phyloP scores from a whole-genome alignment of 345 rosid genomes.

The Lepidium africanum region DNA sequence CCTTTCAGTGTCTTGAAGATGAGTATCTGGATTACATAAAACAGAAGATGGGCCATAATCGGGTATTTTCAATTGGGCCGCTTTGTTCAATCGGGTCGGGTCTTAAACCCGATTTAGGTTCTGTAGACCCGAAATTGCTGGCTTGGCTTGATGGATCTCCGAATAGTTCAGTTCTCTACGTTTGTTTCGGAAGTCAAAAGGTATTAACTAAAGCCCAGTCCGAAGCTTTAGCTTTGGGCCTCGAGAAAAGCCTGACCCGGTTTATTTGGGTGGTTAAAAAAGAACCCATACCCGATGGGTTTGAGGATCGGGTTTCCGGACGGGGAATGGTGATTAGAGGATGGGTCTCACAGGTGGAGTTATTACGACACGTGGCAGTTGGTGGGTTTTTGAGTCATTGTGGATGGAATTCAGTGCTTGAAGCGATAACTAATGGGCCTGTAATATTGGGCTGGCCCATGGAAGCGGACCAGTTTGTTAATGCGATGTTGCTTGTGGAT shows the following conservation, averaged over 20 bases:
- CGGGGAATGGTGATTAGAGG: slow-evolving; percentile 35
- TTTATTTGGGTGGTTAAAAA: slow-evolving; percentile 61
- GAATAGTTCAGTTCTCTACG: slow-evolving; percentile 45
- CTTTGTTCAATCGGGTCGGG: slow-evolving; percentile 34
- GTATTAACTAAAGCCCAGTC: slow-evolving; percentile 33
- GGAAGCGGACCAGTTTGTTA: slow-evolving; percentile 63
- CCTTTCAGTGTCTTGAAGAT: slow-evolving; percentile 35
- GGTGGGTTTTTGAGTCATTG: slow-evolving; percentile 65
- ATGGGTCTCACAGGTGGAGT: slow-evolving; percentile 51
- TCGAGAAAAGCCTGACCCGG: slow-evolving; percentile 44
- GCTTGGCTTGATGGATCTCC: slow-evolving; percentile 49
- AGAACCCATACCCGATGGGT: slow-evolving; percentile 40
- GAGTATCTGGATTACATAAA: slow-evolving; percentile 32
- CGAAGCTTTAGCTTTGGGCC: slow-evolving; percentile 40
- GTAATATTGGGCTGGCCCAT: slow-evolving; percentile 59
- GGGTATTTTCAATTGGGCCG: slow-evolving; percentile 53
- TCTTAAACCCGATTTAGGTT: not conserved
- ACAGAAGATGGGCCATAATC: slow-evolving; percentile 30
- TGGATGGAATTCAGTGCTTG: slow-evolving; percentile 76
- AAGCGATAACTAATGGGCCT: slow-evolving; percentile 46
- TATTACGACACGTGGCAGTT: slow-evolving; percentile 47
- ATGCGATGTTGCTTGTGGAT: slow-evolving; percentile 43
- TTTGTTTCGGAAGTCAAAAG: slow-evolving; percentile 67
- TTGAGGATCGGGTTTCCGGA: slow-evolving; percentile 46
- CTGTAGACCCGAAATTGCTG: slow-evolving; percentile 10